Percentiles rank a stretch among this genome's conserved stretches.
phyloP scores from a whole-genome alignment of 768 basidiomycete genomes.

The Suillus clintonianus region DNA sequence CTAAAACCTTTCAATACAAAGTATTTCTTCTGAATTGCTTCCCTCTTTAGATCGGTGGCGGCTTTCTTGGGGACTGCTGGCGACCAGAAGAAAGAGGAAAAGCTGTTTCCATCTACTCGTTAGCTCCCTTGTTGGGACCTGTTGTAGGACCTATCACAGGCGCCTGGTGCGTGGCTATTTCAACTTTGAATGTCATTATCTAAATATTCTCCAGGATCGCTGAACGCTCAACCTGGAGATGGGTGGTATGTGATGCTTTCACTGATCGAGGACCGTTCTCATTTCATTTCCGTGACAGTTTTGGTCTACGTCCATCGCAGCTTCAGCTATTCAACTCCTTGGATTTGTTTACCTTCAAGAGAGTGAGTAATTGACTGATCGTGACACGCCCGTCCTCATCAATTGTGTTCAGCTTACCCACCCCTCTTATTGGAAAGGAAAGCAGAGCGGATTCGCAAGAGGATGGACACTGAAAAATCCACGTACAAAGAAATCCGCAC shows the following conservation, averaged over 20 bases:
- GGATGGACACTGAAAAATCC: too few species aligned
- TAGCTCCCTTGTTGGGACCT: constrained; percentile 61
- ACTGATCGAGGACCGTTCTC: constrained; percentile 26
- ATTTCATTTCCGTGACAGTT: too few species aligned
- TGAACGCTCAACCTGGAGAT: constrained; percentile 19
- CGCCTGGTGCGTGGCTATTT: constrained; percentile 40
- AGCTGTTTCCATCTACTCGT: constrained; percentile 59
- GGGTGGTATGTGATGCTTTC: constrained; percentile 56
- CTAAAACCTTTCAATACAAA: constrained; percentile 4
- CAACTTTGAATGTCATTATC: neutral
- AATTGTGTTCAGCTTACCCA: too few species aligned
- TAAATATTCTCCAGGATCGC: constrained; percentile 42
- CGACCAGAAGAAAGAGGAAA: constrained; percentile 55
- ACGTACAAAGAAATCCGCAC: too few species aligned
- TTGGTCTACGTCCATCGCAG: too few species aligned
- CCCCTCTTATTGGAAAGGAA: too few species aligned
- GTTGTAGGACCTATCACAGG: constrained; percentile 59
- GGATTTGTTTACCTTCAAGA: too few species aligned
- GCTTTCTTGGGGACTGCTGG: constrained; percentile 60
- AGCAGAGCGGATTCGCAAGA: too few species aligned
- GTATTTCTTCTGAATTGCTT: neutral
- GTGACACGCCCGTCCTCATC: too few species aligned
- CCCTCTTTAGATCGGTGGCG: constrained; percentile 51
- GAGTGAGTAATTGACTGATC: too few species aligned
- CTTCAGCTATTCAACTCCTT: too few species aligned